Evolutionary conservation across 768 basidiomycete species (phyloP).

Genomic region (Astraeus odoratus): DNA sequence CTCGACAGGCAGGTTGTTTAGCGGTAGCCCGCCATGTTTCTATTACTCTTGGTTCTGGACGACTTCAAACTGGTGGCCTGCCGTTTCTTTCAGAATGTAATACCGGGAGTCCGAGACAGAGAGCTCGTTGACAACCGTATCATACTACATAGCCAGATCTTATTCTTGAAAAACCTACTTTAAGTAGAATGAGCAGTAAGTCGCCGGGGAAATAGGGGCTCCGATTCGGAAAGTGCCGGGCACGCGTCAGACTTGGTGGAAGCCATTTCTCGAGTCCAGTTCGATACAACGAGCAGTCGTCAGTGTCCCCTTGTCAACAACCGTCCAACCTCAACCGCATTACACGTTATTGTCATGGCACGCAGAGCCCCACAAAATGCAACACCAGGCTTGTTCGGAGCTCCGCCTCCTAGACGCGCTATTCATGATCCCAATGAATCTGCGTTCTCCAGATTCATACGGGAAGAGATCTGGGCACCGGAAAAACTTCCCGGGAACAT

Average conservation of each 20-base stretch:
- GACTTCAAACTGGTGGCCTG: too few species aligned
- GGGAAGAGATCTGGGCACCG: conserved; percentile 62
- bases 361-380: conserved; percentile 59
- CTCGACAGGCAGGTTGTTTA: too few species aligned
- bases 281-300: not conserved
- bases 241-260: not conserved
- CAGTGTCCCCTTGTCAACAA: not conserved
- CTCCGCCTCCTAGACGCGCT: conserved; percentile 33
- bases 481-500: conserved; percentile 74
- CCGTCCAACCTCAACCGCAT: not conserved
- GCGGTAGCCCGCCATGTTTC: too few species aligned
- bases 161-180: too few species aligned
- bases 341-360: conserved; percentile 42
- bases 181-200: too few species aligned
- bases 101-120: too few species aligned
- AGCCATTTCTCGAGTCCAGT: not conserved
- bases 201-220: not conserved
- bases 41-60: too few species aligned
- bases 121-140: too few species aligned
- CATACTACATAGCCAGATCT: too few species aligned
- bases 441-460: conserved; percentile 44
- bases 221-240: not conserved
- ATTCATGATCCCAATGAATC: conserved; percentile 57
- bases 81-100: too few species aligned
- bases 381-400: conserved; percentile 43